Conservation (phyloP, 108 stramenopile genomes). For the Pelagomonas calceolata region DNA sequence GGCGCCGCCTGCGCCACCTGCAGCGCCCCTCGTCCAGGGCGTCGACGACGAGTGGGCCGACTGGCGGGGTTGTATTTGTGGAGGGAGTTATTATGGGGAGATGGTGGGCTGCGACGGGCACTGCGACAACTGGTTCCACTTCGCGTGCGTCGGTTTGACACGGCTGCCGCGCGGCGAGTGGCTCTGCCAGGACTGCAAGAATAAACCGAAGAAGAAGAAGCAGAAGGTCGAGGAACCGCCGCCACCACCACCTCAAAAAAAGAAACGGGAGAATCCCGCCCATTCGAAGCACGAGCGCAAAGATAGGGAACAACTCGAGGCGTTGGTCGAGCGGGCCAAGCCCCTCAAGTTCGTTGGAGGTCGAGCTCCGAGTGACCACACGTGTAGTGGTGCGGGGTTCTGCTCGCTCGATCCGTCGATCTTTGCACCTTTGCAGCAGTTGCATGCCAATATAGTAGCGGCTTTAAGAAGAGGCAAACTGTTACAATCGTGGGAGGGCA, state of each 20-base stretch:
- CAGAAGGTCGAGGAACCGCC: not conserved
- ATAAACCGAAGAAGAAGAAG: too few relatives aligned
- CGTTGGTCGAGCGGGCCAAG: not conserved
- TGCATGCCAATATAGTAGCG: not conserved
- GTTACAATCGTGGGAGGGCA: not conserved
- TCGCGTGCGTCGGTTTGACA: not conserved
- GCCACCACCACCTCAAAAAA: too few relatives aligned
- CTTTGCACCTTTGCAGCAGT: not conserved
- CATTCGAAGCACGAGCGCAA: not conserved
- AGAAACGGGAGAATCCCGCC: not conserved
- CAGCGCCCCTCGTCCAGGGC: too few relatives aligned
- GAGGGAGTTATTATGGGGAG: not conserved
- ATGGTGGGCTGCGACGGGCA: not conserved
- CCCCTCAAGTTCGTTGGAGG: not conserved
- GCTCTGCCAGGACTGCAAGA: not conserved
- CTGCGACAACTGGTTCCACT: constrained; percentile 2
- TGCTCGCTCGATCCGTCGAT: not conserved
- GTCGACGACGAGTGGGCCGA: not conserved
- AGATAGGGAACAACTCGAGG: not conserved
- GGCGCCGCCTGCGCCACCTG: too few relatives aligned
- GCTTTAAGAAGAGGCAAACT: not conserved
- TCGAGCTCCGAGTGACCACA: too few relatives aligned
- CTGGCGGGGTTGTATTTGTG: not conserved
- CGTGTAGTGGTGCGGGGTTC: not conserved
- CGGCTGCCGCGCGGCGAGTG: not conserved